A percentile compares a stretch with the other conserved stretches of the same genome.
Conservation (phyloP, 805 yeast genomes). For the Monosporozyma aquatica region DNA sequence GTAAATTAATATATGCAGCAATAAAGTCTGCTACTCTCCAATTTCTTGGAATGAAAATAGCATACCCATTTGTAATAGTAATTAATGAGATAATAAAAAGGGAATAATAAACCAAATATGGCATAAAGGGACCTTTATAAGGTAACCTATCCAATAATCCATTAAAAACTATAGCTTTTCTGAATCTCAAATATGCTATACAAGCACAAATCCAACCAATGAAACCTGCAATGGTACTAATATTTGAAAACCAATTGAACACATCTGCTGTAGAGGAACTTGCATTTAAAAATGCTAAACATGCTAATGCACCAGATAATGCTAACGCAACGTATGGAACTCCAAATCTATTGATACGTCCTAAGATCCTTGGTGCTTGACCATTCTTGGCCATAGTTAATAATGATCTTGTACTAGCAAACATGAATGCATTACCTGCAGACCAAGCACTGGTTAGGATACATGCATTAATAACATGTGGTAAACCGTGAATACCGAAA, state of each 20-base stretch:
- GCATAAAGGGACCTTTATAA: constrained; percentile 47
- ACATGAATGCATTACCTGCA: constrained; percentile 42
- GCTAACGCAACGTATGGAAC: constrained; percentile 39
- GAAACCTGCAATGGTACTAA: constrained; percentile 59
- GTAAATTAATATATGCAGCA: constrained; percentile 62
- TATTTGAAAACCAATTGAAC: constrained; percentile 57
- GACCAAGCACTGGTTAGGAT: constrained; percentile 51
- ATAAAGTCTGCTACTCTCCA: constrained; percentile 51
- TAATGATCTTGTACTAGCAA: constrained; percentile 47
- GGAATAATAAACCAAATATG: constrained; percentile 49
- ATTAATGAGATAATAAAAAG: constrained; percentile 42
- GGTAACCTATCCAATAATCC: constrained; percentile 47
- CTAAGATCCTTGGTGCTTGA: constrained; percentile 41
- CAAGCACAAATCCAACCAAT: constrained; percentile 51
- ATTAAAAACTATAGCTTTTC: constrained; percentile 51
- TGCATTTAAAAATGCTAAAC: constrained; percentile 46
- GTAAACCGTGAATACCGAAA: constrained; percentile 51
- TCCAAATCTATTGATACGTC: constrained; percentile 43
- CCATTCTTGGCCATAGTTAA: constrained; percentile 37
- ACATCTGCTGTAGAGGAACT: constrained; percentile 45
- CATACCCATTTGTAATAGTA: constrained; percentile 64
- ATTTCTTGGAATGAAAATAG: constrained; percentile 42
- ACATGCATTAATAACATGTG: constrained; percentile 54
- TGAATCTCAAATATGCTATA: constrained; percentile 50
- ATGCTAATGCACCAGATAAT: constrained; percentile 26